These are phyloP conservation scores for Nakazawaea sp. DNA, from an alignment of 805 yeast species.

Conservation along the genomic window DNA sequence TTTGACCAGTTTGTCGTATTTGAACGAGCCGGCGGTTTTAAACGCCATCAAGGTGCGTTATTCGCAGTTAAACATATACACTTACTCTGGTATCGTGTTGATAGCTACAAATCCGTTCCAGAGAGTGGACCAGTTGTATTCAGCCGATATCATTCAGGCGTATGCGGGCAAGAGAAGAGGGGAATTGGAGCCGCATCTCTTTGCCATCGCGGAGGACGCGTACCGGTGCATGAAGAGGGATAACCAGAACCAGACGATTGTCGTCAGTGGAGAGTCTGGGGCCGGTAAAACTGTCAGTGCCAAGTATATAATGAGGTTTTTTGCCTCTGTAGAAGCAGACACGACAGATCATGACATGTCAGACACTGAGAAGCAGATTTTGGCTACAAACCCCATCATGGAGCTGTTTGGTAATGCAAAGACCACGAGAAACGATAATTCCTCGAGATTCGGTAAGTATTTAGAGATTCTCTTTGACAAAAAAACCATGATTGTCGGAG, in stretches of 20 bases:
- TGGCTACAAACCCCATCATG: conserved; percentile 96
- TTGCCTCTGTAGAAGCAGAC: conserved; percentile 80
- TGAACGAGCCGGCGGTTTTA: conserved; percentile 94
- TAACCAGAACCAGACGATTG: conserved; percentile 84
- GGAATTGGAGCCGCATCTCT: conserved; percentile 93
- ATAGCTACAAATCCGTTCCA: conserved; percentile 97
- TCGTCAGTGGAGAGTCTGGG: conserved; percentile 96
- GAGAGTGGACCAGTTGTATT: conserved; percentile 81
- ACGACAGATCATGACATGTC: conserved; percentile 60
- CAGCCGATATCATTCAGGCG: conserved; percentile 89
- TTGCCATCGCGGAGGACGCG: conserved; percentile 97
- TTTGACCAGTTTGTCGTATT: conserved; percentile 81
- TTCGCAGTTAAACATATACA: conserved; percentile 83
- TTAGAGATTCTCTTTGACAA: conserved; percentile 82
- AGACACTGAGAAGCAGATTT: conserved; percentile 85
- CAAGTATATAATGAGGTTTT: conserved; percentile 94
- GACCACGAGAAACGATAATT: conserved; percentile 94
- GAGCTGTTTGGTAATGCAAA: conserved; percentile 99
- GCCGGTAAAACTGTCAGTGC: conserved; percentile 99
- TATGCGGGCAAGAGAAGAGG: conserved; percentile 91
- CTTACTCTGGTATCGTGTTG: conserved; percentile 93
- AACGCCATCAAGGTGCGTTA: conserved; percentile 90
- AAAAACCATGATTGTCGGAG: conserved; percentile 80
- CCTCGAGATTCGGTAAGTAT: conserved; percentile 96
- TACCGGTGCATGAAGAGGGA: conserved; percentile 90